Base-by-base conservation (phyloP, 495 filamentous ascomycete genomes). In the Aspergillus incahuasiensis region DNA sequence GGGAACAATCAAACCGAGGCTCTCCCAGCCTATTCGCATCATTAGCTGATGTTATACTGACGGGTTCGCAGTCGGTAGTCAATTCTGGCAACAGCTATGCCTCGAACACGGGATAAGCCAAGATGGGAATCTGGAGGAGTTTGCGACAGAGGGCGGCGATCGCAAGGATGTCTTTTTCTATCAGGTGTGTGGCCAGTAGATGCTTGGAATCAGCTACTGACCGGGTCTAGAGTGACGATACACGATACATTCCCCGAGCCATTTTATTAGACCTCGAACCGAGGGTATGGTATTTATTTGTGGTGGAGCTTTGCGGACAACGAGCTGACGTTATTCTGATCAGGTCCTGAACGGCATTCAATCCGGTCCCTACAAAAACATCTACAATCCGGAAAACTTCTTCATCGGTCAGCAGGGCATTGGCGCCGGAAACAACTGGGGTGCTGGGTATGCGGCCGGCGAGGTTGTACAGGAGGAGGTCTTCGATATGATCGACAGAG, bases 121-220 rank as follows among this genome's bases (percentile, higher is more conserved):
- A 67, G 91, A 96, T 75, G 94, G 94, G 32, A 97, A 97, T 65
- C 81, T 98, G 42, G 91, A 95, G 72, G 90, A 95, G 64, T 95
- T 91, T 73, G 92, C 94, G 64, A 95, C 90, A 47, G 92, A 97
- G 67, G 95, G 94, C 57, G 91, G 91, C 44, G 94, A 98, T 74
- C 84, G 94, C 64, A 98, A 98, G 70, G 94, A 98, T 72, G 94
- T 97, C 48, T 98, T 98, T 74, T 98, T 97, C 82, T 98, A 98
- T 72, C 94, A 97, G 75, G 82, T 83, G 61, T 11, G 61, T 43
- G 16, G 20, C 43, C 15, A 24, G 42, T 12, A 16, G 7, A 13
- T 15, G 18, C n/a, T 34, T 13, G 1, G 13, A 47, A 16, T 11
- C n/a, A 20, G 25, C 16, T 32, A 52, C 46, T 61, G 12, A 62